Base-by-base conservation (phyloP, 805 yeast species). In the Sungouiella blattae region DNA sequence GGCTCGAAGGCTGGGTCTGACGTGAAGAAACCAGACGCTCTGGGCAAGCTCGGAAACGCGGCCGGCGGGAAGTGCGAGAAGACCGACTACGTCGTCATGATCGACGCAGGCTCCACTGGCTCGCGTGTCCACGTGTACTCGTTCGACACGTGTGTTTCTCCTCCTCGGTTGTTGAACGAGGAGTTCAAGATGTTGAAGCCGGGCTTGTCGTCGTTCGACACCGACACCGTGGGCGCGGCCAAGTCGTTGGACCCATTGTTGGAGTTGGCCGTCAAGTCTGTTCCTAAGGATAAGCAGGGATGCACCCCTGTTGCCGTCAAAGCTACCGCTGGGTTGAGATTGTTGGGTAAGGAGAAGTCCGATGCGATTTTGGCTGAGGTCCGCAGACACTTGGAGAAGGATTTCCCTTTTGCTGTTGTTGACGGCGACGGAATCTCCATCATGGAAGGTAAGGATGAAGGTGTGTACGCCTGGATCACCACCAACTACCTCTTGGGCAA, bases 401-500 rank as follows among this genome's bases (percentile, higher is more conserved):
- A 87, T 45, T 93, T 79, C 60, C 98, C 98, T 37, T 93, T 93
- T 69, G 83, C 96, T 2, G 87, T 93, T 32, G 95, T 89, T 32
- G 79, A 74, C 8, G 87, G 80, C 32, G 85, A 87, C 40, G 98
- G 97, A 44, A 73, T 93, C 40, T 73, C 89, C 8, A 86, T 93
- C 54, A 91, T 93, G 98, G 88, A 84, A 40, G 98, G 98, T 47
- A 81, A 80, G 40, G 95, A 91, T 50, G 98, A 94, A 69, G 99
- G 98, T 60, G 97, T 93, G 6, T 93, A 79, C 56, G 98, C 98
- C 1, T 93, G 99, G 99, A 84, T 93, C 60, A 93, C 99, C 18
- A 81, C 96, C 33, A 93, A 93, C 67, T 93, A 81, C 60, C 68
- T 93, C 46, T 73, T 91, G 49, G 98, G 97, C 27, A 93, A 91